Evolutionary conservation across 257 asterid species (phyloP).

Genomic region (Nicotiana noctiflora): DNA sequence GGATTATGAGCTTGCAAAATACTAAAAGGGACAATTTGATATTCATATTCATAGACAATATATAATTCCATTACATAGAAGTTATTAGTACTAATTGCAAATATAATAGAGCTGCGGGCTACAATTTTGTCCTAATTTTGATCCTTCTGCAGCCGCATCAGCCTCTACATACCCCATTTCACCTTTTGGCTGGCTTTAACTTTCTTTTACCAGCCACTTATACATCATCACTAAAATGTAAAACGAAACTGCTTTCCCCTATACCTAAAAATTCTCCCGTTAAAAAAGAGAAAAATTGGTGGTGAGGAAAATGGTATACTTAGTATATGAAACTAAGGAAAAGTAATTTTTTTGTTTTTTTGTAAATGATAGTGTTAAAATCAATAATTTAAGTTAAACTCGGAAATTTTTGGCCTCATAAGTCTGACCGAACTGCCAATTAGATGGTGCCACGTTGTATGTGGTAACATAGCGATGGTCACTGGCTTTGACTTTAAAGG

Average conservation of each 20-base stretch:
- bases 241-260: not conserved
- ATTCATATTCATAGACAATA: not conserved
- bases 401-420: conserved; percentile 54
- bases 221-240: not conserved
- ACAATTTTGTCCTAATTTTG: conserved; percentile 12
- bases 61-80: not conserved
- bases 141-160: conserved; percentile 35
- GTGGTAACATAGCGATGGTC: conserved; percentile 57
- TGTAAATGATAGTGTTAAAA: too few species aligned
- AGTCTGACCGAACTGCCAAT: conserved; percentile 81
- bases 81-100: not conserved
- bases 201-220: not conserved
- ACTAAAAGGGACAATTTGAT: not conserved
- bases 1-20: not conserved
- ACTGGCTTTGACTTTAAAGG: conserved; percentile 58
- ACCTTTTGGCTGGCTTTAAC: not conserved
- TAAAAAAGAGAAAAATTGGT: conserved; percentile 10
- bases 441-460: conserved; percentile 51
- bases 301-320: conserved; percentile 7
- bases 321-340: not conserved
- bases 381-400: conserved; percentile 1
- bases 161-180: conserved; percentile 1
- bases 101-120: conserved; percentile 33
- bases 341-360: not conserved
- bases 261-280: not conserved